phyloP scores from a whole-genome alignment of 75 land plant genomes.

The Isoetes taiwanensis region DNA sequence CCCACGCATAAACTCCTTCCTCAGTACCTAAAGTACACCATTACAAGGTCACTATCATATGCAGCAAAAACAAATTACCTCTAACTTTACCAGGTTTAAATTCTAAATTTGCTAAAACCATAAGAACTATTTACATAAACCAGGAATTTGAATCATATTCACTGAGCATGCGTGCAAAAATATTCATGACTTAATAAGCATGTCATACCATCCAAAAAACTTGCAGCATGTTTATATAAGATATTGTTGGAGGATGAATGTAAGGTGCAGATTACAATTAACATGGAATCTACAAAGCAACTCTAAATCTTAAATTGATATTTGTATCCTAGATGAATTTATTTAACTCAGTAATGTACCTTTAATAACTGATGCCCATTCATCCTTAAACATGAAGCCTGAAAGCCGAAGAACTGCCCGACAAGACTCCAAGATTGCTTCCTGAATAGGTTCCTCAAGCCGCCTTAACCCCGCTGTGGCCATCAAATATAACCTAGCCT shows the following conservation, averaged over 20 bases:
- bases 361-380: constrained; percentile 23
- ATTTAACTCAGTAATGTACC: constrained; percentile 7
- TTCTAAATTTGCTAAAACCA: not conserved
- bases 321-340: not conserved
- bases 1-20: constrained; percentile 96
- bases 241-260: not conserved
- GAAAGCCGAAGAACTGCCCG: constrained; percentile 44
- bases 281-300: not conserved
- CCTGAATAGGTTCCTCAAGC: constrained; percentile 40
- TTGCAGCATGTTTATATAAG: not conserved
- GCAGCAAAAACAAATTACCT: not conserved
- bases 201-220: not conserved
- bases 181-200: not conserved
- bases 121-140: not conserved
- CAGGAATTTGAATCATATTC: not conserved
- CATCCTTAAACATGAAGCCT: constrained; percentile 21
- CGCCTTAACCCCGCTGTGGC: constrained; percentile 81
- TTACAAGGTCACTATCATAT: not conserved
- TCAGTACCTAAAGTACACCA: constrained; percentile 43
- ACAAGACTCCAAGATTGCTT: constrained; percentile 51
- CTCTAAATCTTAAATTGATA: not conserved
- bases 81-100: not conserved
- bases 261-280: not conserved
- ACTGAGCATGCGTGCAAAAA: not conserved
- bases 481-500: constrained; percentile 69